These are phyloP conservation scores for Selenicereus undatus DNA, from an alignment of 148 eudicot genomes.

Conservation along the genomic window DNA sequence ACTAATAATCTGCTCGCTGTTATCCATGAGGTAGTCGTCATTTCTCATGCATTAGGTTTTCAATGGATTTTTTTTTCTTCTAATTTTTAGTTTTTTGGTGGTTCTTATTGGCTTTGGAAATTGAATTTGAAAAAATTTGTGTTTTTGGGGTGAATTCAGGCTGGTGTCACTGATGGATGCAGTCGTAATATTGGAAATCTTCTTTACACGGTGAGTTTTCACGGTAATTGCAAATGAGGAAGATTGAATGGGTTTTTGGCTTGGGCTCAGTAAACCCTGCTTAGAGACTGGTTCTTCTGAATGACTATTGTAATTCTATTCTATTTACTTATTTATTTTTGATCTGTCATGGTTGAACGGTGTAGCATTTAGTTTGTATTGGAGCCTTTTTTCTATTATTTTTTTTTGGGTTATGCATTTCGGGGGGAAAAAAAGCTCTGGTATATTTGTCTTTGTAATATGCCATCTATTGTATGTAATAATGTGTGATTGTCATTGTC, in stretches of 20 bases:
- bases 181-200: constrained; percentile 72
- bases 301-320: not conserved
- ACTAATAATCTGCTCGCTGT: constrained; percentile 79
- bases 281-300: not conserved
- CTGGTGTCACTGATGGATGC: constrained; percentile 77
- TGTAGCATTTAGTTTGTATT: not conserved
- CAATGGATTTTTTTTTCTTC: not conserved
- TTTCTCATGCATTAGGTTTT: not conserved
- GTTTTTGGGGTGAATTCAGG: constrained; percentile 40
- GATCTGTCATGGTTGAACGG: not conserved
- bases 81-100: not conserved
- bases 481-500: not conserved
- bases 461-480: not conserved
- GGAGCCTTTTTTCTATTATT: no score
- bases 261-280: not conserved
- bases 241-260: not conserved
- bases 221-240: not conserved
- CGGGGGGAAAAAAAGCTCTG: no score
- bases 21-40: constrained; percentile 59
- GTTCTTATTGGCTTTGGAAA: not conserved
- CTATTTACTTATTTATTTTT: not conserved
- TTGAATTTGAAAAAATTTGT: not conserved
- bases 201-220: constrained; percentile 54
- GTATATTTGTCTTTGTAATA: not conserved
- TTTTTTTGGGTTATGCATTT: no score